A percentile compares a stretch with the other conserved stretches of the same genome.
phyloP scores from a whole-genome alignment of 177 flowering plant species.

The Vitis hybrid region DNA sequence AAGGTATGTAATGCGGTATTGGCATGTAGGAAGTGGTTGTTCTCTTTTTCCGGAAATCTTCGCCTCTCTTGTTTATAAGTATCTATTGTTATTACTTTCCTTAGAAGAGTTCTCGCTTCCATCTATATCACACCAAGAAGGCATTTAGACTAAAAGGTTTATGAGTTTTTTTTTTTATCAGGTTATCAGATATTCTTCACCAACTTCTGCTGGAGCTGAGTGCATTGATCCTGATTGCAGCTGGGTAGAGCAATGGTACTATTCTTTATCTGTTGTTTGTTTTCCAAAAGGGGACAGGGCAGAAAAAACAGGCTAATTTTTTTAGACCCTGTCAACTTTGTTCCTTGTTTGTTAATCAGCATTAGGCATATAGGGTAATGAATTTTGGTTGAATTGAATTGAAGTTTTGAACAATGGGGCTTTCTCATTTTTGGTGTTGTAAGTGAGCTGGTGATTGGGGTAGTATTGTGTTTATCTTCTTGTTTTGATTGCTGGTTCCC shows the following conservation, averaged over 20 bases:
- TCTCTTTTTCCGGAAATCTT: neutral
- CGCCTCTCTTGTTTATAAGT: too few relatives aligned
- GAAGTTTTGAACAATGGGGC: too few relatives aligned
- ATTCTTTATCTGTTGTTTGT: neutral
- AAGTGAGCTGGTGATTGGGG: neutral
- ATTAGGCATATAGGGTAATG: too few relatives aligned
- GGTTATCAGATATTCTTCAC: constrained; percentile 46
- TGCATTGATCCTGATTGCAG: constrained; percentile 52
- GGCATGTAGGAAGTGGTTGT: too few relatives aligned
- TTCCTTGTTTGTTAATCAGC: too few relatives aligned
- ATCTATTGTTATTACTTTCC: too few relatives aligned
- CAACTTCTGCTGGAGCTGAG: constrained; percentile 52
- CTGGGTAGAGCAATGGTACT: constrained; percentile 49
- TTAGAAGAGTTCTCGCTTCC: too few relatives aligned
- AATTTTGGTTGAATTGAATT: neutral
- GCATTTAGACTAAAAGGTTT: too few relatives aligned
- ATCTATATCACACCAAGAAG: too few relatives aligned
- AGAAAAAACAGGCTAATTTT: too few relatives aligned
- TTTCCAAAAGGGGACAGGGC: too few relatives aligned
- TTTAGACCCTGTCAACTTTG: too few relatives aligned
- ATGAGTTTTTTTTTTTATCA: constrained; percentile 10
- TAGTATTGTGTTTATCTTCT: neutral
- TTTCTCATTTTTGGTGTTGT: neutral
- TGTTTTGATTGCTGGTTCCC: constrained; percentile 5
- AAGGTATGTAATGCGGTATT: constrained; percentile 30